Conservation (phyloP, 1,284 basidiomycete genomes). For the Ustilago bromivora region DNA sequence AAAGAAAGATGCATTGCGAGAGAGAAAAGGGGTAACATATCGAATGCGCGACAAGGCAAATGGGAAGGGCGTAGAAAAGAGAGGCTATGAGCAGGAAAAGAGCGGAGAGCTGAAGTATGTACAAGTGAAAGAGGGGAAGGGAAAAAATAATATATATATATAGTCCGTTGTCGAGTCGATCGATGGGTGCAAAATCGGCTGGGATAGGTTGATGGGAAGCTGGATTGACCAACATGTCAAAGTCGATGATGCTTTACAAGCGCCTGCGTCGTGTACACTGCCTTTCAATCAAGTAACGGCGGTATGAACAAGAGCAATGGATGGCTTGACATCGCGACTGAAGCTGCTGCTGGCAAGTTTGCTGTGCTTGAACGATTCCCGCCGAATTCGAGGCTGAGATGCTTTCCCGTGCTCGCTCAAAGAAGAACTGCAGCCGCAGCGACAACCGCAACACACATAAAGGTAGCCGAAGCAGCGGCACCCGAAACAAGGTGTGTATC, state of each 20-base stretch:
- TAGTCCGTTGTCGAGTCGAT: conserved; percentile 9
- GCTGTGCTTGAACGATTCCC: too few relatives aligned
- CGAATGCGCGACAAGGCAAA: neutral
- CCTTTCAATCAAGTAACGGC: too few relatives aligned
- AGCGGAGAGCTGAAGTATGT: conserved; percentile 1
- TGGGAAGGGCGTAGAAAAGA: neutral
- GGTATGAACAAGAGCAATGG: too few relatives aligned
- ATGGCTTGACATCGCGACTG: too few relatives aligned
- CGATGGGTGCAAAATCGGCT: neutral
- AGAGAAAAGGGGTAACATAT: conserved; percentile 2
- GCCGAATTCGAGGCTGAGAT: neutral
- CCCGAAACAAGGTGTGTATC: conserved; percentile 27
- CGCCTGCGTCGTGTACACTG: too few relatives aligned
- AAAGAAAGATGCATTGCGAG: conserved; percentile 30
- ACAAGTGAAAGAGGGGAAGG: conserved; percentile 17
- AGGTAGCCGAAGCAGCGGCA: conserved; percentile 21
- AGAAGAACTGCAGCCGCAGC: conserved; percentile 37
- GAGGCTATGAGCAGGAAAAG: neutral
- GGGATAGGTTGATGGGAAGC: neutral
- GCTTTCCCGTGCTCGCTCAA: conserved; percentile 5
- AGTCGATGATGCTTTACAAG: neutral
- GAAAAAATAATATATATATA: conserved; percentile 15
- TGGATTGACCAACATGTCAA: neutral
- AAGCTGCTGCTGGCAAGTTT: too few relatives aligned
- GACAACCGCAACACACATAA: conserved; percentile 23